Conservation (phyloP, 345 rosid genomes). For the Rhizophora apiculata region DNA sequence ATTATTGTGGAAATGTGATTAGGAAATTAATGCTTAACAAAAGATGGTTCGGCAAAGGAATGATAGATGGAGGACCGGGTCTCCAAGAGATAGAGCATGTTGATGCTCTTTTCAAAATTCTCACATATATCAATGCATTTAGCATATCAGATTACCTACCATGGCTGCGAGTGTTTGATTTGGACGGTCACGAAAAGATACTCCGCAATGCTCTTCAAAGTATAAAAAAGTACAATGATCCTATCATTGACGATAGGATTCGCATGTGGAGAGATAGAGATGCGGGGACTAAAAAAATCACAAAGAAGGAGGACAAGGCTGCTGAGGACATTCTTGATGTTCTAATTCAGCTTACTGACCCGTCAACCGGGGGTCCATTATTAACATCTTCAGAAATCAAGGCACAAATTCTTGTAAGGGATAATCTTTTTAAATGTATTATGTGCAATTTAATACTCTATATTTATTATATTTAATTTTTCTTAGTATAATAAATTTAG, state of each 20-base stretch:
- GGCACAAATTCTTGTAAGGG: no score
- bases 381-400: no score
- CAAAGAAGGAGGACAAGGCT: conserved; percentile 33
- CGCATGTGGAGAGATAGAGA: not conserved
- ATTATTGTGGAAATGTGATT: conserved; percentile 45
- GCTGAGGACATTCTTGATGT: conserved; percentile 34
- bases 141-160: conserved; percentile 53
- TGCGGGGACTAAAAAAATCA: conserved; percentile 13
- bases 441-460: no score
- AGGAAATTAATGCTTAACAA: conserved; percentile 36
- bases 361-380: no score
- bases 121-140: conserved; percentile 36
- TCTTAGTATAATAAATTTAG: no score
- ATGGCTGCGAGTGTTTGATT: conserved; percentile 36
- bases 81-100: no score
- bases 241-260: conserved; percentile 49
- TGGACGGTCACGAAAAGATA: conserved; percentile 53
- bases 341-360: conserved; percentile 21
- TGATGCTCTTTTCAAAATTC: conserved; percentile 10
- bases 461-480: no score
- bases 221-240: conserved; percentile 44
- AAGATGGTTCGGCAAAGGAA: conserved; percentile 29
- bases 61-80: no score
- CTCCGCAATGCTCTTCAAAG: conserved; percentile 18
- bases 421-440: no score